phyloP scores from a whole-genome alignment of 225 moss, liverwort and hornwort genomes.

The Thuidium tamariscinum region DNA sequence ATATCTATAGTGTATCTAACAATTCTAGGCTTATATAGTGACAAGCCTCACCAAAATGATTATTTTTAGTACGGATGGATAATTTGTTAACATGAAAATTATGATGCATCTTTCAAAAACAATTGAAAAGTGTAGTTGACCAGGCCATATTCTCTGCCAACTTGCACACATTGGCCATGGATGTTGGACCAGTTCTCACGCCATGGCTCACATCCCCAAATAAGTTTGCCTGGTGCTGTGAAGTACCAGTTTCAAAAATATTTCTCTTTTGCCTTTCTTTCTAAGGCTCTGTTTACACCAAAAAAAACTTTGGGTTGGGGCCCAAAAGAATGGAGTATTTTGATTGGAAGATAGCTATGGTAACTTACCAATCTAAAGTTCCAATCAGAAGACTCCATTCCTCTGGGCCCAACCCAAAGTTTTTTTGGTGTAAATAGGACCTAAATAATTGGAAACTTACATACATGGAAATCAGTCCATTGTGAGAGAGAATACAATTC shows the following conservation, averaged over 20 bases:
- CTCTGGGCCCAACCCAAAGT: too few relatives aligned
- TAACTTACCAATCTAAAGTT: too few relatives aligned
- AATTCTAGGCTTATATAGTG: too few relatives aligned
- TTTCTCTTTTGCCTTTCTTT: not conserved
- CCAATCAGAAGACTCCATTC: too few relatives aligned
- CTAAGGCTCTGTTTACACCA: too few relatives aligned
- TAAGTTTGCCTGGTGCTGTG: not conserved
- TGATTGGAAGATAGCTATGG: too few relatives aligned
- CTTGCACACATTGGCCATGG: not conserved
- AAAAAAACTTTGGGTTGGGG: too few relatives aligned
- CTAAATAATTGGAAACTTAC: too few relatives aligned
- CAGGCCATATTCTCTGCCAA: not conserved
- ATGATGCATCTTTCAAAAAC: not conserved
- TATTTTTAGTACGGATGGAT: not conserved
- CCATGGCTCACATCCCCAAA: not conserved
- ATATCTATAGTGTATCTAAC: too few relatives aligned
- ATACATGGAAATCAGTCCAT: not conserved
- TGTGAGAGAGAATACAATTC: not conserved
- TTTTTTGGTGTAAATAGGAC: too few relatives aligned
- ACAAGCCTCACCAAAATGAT: not conserved
- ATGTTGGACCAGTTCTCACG: not conserved
- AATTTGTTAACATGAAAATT: not conserved
- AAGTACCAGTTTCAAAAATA: not conserved
- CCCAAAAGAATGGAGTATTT: too few relatives aligned
- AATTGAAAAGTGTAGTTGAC: not conserved